Percentiles rank a stretch among this genome's conserved stretches.
phyloP scores from a whole-genome alignment of 2,329 filamentous ascomycete species.

The Dactylellina sp. region DNA sequence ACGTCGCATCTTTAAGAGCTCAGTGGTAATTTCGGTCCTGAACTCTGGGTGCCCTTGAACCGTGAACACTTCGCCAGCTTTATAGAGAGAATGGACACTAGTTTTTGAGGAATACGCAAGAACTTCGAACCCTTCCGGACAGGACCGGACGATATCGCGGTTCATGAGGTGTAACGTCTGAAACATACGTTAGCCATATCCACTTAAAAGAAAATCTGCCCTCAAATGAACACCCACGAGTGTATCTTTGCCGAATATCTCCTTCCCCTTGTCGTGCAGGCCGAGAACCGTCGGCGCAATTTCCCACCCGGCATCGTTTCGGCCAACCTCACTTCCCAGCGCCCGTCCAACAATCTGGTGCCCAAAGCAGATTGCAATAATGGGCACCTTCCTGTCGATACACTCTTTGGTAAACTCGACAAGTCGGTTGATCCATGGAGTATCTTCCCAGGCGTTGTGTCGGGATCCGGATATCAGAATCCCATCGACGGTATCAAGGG shows the following conservation, averaged over 20 bases:
- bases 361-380: conserved; percentile 86
- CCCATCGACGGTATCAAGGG: conserved; percentile 79
- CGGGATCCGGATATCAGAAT: conserved; percentile 81
- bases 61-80: conserved; percentile 74
- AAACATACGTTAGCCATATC: not conserved
- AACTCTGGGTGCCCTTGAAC: conserved; percentile 92
- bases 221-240: conserved; percentile 27
- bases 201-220: not conserved
- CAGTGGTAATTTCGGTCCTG: conserved; percentile 75
- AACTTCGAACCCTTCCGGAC: conserved; percentile 72
- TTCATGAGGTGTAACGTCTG: conserved; percentile 87
- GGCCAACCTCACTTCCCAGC: conserved; percentile 75
- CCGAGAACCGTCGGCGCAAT: conserved; percentile 76
- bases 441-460: conserved; percentile 77
- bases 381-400: conserved; percentile 72
- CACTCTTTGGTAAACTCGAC: conserved; percentile 74
- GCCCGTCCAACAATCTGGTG: conserved; percentile 86
- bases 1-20: conserved; percentile 75
- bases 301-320: conserved; percentile 81
- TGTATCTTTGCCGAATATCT: conserved; percentile 75
- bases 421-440: conserved; percentile 80
- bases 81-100: conserved; percentile 81
- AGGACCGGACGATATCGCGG: conserved; percentile 75
- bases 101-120: conserved; percentile 77
- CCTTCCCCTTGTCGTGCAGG: conserved; percentile 76